These are phyloP conservation scores for Cyclotella choctawhatcheeana DNA, from an alignment of 108 stramenopile genomes.

Conservation along the genomic window DNA sequence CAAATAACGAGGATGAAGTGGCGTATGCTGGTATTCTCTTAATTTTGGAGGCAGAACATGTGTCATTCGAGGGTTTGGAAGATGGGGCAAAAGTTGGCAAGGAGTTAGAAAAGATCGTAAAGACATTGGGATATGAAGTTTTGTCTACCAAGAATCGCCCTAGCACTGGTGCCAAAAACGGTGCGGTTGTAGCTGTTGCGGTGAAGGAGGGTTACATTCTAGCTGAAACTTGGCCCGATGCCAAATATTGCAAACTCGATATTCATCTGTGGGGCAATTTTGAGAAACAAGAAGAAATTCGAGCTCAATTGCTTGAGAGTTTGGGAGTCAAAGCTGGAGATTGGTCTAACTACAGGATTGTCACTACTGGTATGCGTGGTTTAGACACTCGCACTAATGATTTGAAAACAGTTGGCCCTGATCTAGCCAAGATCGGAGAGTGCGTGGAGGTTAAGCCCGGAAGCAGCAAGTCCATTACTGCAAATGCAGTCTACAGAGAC, in stretches of 20 bases:
- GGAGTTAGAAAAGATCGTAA: slow-evolving; percentile 30
- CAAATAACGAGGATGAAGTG: slow-evolving; percentile 15
- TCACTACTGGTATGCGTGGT: slow-evolving; percentile 79
- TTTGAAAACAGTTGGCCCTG: slow-evolving; percentile 68
- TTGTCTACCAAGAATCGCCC: slow-evolving; percentile 25
- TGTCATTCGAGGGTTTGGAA: slow-evolving; percentile 33
- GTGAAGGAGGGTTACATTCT: slow-evolving; percentile 76
- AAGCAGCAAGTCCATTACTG: slow-evolving; percentile 23
- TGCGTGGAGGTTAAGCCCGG: slow-evolving; percentile 31
- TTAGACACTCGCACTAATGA: slow-evolving; percentile 67
- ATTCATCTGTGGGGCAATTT: slow-evolving; percentile 67
- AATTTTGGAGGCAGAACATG: slow-evolving; percentile 74
- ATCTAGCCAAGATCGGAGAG: slow-evolving; percentile 34
- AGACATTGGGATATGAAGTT: slow-evolving; percentile 48
- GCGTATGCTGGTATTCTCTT: slow-evolving; percentile 52
- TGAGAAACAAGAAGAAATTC: slow-evolving; percentile 46
- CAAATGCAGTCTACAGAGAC: slow-evolving; percentile 36
- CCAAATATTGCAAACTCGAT: slow-evolving; percentile 69
- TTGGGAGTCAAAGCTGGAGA: slow-evolving; percentile 29
- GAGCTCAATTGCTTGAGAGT: slow-evolving; percentile 15
- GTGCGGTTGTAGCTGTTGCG: slow-evolving; percentile 31
- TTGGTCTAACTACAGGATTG: slow-evolving; percentile 63
- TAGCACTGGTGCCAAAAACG: slow-evolving; percentile 7
- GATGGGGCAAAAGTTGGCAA: slow-evolving; percentile 21
- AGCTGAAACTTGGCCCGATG: slow-evolving; percentile 56